Conservation (phyloP, 163 green algal genomes). For the Picocystis sp. region DNA sequence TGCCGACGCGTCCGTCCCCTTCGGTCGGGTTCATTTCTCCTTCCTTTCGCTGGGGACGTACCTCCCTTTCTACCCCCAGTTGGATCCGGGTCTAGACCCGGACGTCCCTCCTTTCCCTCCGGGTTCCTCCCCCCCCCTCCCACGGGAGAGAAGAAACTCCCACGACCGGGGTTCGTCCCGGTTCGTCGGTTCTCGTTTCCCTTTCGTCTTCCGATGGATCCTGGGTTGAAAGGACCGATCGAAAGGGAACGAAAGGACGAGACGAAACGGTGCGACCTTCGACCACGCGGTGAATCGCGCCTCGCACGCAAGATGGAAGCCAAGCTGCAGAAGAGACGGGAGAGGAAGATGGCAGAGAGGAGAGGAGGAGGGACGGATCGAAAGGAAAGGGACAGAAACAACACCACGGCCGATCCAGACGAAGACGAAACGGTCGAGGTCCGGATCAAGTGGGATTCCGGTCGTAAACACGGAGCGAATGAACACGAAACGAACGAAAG, state of each 20-base stretch:
- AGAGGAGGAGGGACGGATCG: not conserved
- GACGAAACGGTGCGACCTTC: not conserved
- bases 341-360: not conserved
- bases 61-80: too few relatives aligned
- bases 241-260: not conserved
- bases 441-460: not conserved
- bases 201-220: not conserved
- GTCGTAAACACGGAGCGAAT: not conserved
- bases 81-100: too few relatives aligned
- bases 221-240: not conserved
- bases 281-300: too few relatives aligned
- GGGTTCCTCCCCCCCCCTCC: not conserved
- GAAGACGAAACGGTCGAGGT: not conserved
- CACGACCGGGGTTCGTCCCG: not conserved
- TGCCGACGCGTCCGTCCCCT: too few relatives aligned
- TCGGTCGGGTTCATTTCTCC: too few relatives aligned
- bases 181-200: not conserved
- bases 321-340: not conserved
- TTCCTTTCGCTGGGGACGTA: too few relatives aligned
- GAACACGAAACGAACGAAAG: not conserved
- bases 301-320: too few relatives aligned
- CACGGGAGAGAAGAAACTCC: not conserved
- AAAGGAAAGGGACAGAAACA: not conserved
- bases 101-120: not conserved
- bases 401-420: not conserved